These are phyloP conservation scores for Skeletonema menzelii DNA, from an alignment of 108 stramenopile species.

Conservation along the genomic window DNA sequence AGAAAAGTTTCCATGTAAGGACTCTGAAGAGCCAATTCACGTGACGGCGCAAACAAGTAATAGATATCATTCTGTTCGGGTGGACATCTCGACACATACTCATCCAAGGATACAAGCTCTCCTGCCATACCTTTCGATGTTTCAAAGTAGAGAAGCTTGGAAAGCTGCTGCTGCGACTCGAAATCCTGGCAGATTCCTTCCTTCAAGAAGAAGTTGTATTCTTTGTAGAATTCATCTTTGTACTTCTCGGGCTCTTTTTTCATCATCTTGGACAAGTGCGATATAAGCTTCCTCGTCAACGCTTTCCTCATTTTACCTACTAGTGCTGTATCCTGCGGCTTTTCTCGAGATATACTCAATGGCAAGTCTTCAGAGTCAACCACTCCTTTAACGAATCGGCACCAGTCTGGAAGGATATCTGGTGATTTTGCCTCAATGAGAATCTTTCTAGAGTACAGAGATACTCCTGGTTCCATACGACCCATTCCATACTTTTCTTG, in stretches of 20 bases:
- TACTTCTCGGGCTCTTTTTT: conserved; percentile 91
- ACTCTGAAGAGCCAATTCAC: conserved; percentile 90
- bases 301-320: conserved; percentile 88
- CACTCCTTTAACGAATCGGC: conserved; percentile 93
- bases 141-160: conserved; percentile 96
- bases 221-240: conserved; percentile 87
- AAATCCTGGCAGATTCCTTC: conserved; percentile 95
- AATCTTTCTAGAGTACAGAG: conserved; percentile 93
- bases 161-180: conserved; percentile 83
- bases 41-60: conserved; percentile 93
- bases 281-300: conserved; percentile 87
- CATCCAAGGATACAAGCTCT: conserved; percentile 91
- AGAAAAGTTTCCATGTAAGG: conserved; percentile 98
- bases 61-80: conserved; percentile 98
- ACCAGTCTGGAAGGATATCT: conserved; percentile 98
- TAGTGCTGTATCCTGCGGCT: conserved; percentile 95
- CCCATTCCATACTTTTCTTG: conserved; percentile 99
- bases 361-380: conserved; percentile 99
- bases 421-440: conserved; percentile 93
- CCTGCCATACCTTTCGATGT: conserved; percentile 76
- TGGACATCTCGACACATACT: conserved; percentile 91
- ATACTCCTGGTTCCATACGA: conserved; percentile 96
- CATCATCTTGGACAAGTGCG: conserved; percentile 80
- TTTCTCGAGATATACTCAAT: conserved; percentile 94
- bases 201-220: conserved; percentile 96